Evolutionary conservation across 257 asterid species (phyloP).

Genomic region (Leonotis leonurus): DNA sequence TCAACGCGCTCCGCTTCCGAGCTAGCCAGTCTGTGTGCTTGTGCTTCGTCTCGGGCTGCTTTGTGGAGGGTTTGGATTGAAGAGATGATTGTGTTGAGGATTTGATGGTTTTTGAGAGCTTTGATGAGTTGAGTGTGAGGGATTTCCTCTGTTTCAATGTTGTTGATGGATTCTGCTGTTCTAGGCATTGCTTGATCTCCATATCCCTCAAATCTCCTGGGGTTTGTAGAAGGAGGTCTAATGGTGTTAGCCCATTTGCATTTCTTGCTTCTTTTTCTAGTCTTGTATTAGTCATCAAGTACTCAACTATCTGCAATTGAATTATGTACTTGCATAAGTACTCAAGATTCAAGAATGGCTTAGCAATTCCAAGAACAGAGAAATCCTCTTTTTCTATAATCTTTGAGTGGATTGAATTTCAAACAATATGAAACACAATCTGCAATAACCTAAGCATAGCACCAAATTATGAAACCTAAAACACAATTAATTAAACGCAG

Average conservation of each 20-base stretch:
- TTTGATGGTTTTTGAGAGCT: neutral
- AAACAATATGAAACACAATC: too few relatives aligned
- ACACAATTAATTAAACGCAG: neutral
- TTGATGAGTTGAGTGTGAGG: neutral
- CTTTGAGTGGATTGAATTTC: too few relatives aligned
- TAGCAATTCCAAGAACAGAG: too few relatives aligned
- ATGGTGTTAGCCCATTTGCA: conserved; percentile 18
- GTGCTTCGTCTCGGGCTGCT: neutral
- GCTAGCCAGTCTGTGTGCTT: conserved; percentile 32
- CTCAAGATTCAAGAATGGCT: too few relatives aligned
- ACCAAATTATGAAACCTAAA: neutral
- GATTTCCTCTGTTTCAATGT: neutral
- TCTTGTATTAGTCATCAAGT: conserved; percentile 6
- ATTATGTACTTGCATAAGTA: too few relatives aligned
- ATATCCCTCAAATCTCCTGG: conserved; percentile 26
- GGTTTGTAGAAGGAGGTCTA: conserved; percentile 20
- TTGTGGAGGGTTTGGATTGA: neutral
- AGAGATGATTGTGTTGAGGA: neutral
- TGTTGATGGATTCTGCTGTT: neutral
- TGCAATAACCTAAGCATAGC: too few relatives aligned
- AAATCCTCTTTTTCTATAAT: too few relatives aligned
- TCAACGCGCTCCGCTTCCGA: conserved; percentile 23
- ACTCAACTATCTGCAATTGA: conserved; percentile 13
- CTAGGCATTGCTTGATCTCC: conserved; percentile 25
- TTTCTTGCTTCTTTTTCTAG: conserved; percentile 12